Evolutionary conservation across 257 asterid species (phyloP).

Genomic region (Linderniella brevidens): DNA sequence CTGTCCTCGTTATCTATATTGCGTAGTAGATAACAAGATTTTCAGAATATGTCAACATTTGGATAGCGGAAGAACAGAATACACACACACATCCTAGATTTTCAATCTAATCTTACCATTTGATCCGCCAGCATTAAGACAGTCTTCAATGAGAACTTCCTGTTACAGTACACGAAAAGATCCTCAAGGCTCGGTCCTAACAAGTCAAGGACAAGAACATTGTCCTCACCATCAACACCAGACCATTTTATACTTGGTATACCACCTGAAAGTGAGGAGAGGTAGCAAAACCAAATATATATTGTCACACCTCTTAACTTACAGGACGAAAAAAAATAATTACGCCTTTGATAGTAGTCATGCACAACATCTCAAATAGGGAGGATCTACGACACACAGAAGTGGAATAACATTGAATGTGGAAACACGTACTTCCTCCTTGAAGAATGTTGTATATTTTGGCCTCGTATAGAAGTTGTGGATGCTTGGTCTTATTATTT

Average conservation of each 20-base stretch:
- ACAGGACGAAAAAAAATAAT: neutral
- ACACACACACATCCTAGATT: slow-evolving; percentile 5
- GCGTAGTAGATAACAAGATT: neutral
- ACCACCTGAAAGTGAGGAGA: slow-evolving; percentile 41
- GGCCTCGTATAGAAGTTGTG: slow-evolving; percentile 88
- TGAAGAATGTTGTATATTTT: slow-evolving; percentile 77
- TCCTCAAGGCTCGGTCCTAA: slow-evolving; percentile 95
- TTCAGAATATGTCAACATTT: neutral
- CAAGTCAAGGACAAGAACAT: slow-evolving; percentile 73
- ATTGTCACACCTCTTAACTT: too few species aligned
- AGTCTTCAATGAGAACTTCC: slow-evolving; percentile 81
- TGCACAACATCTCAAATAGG: neutral
- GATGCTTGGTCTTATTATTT: slow-evolving; percentile 82
- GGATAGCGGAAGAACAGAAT: neutral
- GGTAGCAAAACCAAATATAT: neutral
- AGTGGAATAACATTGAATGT: slow-evolving; percentile 11
- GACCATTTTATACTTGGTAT: slow-evolving; percentile 83
- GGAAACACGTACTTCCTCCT: slow-evolving; percentile 77
- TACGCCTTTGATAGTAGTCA: neutral
- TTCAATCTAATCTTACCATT: slow-evolving; percentile 41
- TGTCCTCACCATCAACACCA: slow-evolving; percentile 86
- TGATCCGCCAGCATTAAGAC: slow-evolving; percentile 92
- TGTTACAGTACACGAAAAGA: slow-evolving; percentile 81
- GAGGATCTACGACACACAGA: slow-evolving; percentile 9
- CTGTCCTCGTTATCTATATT: slow-evolving; percentile 66